phyloP scores from a whole-genome alignment of 129 eudicot species.

The Flaveria bidentis region DNA sequence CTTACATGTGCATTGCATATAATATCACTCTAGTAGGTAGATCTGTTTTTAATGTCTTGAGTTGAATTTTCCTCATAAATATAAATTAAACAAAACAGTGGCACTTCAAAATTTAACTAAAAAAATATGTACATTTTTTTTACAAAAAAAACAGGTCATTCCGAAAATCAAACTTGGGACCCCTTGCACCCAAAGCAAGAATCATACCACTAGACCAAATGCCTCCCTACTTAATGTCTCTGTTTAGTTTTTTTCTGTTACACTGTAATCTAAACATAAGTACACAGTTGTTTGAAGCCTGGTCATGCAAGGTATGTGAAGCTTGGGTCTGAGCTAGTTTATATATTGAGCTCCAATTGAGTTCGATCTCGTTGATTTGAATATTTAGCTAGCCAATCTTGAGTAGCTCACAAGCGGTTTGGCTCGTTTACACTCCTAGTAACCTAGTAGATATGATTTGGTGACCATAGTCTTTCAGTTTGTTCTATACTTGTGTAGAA shows the following conservation, averaged over 20 bases:
- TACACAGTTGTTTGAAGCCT: not conserved
- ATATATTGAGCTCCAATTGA: no score
- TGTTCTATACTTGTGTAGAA: no score
- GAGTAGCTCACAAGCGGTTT: no score
- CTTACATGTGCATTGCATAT: conserved; percentile 7
- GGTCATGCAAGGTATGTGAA: not conserved
- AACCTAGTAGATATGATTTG: no score
- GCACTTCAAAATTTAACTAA: not conserved
- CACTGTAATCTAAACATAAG: not conserved
- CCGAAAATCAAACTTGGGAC: conserved; percentile 98
- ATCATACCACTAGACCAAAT: conserved; percentile 88
- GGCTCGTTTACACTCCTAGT: no score
- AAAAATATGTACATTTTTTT: conserved; percentile 6
- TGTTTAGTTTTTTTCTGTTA: not conserved
- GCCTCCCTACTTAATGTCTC: conserved; percentile 19
- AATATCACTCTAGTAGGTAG: conserved; percentile 14
- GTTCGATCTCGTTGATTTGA: no score
- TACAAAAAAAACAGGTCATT: conserved; percentile 55
- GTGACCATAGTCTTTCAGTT: no score
- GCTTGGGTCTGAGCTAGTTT: no score
- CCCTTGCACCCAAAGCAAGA: conserved; percentile 99
- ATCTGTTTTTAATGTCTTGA: not conserved
- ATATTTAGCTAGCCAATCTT: no score
- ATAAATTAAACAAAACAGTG: not conserved
- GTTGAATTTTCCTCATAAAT: conserved; percentile 8